phyloP scores from a whole-genome alignment of 2,329 filamentous ascomycete genomes.

The Ceratocystis alfenasii region DNA sequence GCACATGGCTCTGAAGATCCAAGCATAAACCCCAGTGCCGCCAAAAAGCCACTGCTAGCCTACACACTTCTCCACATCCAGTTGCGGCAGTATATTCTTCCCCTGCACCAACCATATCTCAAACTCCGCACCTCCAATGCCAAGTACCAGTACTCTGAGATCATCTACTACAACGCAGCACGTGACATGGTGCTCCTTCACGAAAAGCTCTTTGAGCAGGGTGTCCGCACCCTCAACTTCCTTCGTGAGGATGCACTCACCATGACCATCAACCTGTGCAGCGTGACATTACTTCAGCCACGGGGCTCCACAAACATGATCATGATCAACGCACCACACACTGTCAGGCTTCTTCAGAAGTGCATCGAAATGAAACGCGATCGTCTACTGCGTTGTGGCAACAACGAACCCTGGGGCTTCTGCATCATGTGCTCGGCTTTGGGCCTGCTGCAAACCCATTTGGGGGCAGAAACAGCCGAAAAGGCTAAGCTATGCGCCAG shows the following conservation, averaged over 20 bases:
- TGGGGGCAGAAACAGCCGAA: slow-evolving; percentile 45
- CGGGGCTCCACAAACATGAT: slow-evolving; percentile 49
- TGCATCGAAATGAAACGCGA: slow-evolving; percentile 51
- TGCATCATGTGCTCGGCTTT: slow-evolving; percentile 51
- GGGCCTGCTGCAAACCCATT: slow-evolving; percentile 47
- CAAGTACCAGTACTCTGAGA: slow-evolving; percentile 51
- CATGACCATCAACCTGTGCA: slow-evolving; percentile 49
- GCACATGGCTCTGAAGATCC: background rate
- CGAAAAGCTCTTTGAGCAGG: slow-evolving; percentile 47
- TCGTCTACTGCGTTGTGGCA: slow-evolving; percentile 47
- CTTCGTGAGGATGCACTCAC: slow-evolving; percentile 48
- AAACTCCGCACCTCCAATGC: slow-evolving; percentile 48
- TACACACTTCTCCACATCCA: slow-evolving; percentile 51
- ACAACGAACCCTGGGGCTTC: slow-evolving; percentile 53
- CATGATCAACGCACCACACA: slow-evolving; percentile 50
- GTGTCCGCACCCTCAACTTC: slow-evolving; percentile 47
- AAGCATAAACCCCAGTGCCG: slow-evolving; percentile 26
- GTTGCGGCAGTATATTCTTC: slow-evolving; percentile 49
- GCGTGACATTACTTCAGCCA: slow-evolving; percentile 49
- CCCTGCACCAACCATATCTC: slow-evolving; percentile 48
- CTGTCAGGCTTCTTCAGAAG: slow-evolving; percentile 48
- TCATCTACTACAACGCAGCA: slow-evolving; percentile 51
- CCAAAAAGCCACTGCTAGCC: slow-evolving; percentile 45
- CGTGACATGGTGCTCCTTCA: slow-evolving; percentile 51
- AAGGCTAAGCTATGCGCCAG: slow-evolving; percentile 47